Conservation (phyloP, 1,139 yeast genomes). For the Nakaseomyces bracarensis region DNA sequence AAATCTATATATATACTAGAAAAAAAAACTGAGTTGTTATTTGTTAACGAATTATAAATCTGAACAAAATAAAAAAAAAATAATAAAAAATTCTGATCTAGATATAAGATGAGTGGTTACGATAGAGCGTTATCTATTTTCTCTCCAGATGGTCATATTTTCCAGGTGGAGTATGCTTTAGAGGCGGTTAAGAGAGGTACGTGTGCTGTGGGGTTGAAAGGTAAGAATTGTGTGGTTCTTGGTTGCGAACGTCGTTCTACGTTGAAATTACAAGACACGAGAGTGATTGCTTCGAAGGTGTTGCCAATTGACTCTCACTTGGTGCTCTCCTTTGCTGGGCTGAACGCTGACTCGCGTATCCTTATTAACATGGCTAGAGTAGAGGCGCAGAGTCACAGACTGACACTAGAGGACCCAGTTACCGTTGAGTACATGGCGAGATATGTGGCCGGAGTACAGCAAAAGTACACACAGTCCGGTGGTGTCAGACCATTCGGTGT, state of each 20-base stretch:
- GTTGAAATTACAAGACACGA: constrained; percentile 87
- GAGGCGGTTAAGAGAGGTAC: constrained; percentile 99
- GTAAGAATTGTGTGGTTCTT: constrained; percentile 76
- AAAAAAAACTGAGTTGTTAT: no score
- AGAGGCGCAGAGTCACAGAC: constrained; percentile 93
- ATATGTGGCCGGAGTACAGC: constrained; percentile 95
- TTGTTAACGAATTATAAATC: no score
- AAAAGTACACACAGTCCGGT: constrained; percentile 94
- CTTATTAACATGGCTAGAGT: constrained; percentile 91
- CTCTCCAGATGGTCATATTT: constrained; percentile 99
- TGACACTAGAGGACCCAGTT: constrained; percentile 90
- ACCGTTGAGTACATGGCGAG: constrained; percentile 86
- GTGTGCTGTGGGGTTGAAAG: constrained; percentile 95
- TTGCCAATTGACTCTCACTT: constrained; percentile 87
- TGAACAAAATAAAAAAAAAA: neutral
- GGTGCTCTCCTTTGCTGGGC: constrained; percentile 90
- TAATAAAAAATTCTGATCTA: neutral
- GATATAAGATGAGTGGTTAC: constrained; percentile 80
- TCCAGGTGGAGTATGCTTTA: constrained; percentile 95
- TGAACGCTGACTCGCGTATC: constrained; percentile 95
- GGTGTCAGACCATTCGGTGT: constrained; percentile 96
- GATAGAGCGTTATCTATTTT: constrained; percentile 97
- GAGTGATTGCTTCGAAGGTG: constrained; percentile 91
- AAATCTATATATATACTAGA: no score
- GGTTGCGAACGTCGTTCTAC: constrained; percentile 98